phyloP scores from a whole-genome alignment of 1,139 yeast species.

The Yamadazyma songkhlaensis region DNA sequence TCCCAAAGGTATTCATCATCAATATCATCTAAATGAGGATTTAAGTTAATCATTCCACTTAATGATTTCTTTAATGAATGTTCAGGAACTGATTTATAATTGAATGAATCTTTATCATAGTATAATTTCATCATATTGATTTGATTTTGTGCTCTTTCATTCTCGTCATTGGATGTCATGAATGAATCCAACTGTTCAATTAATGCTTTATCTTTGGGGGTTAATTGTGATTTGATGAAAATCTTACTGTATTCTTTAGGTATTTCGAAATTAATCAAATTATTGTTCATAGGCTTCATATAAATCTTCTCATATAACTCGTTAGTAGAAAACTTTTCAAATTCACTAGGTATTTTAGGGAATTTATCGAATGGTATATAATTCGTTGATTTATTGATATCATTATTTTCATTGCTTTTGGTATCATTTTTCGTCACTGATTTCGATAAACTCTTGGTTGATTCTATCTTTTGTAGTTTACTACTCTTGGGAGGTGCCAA shows the following conservation, averaged over 20 bases:
- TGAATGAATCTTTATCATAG: slow-evolving; percentile 26
- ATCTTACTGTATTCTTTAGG: slow-evolving; percentile 30
- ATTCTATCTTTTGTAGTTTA: too few species aligned
- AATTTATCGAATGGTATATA: slow-evolving; percentile 27
- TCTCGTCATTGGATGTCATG: slow-evolving; percentile 25
- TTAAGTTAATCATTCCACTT: slow-evolving; percentile 40
- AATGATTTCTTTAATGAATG: slow-evolving; percentile 41
- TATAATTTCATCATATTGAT: slow-evolving; percentile 27
- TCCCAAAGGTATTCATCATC: slow-evolving; percentile 44
- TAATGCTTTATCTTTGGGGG: slow-evolving; percentile 25
- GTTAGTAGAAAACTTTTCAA: slow-evolving; percentile 16
- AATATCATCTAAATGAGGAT: slow-evolving; percentile 33
- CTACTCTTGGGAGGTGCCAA: too few species aligned
- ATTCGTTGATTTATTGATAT: slow-evolving; percentile 2
- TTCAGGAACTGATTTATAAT: slow-evolving; percentile 27
- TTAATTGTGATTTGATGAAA: slow-evolving; percentile 19
- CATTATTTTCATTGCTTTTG: neutral
- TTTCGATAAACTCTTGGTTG: too few species aligned
- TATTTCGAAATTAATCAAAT: slow-evolving; percentile 27
- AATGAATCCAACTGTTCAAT: slow-evolving; percentile 26
- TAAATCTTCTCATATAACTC: slow-evolving; percentile 20
- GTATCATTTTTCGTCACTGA: too few species aligned
- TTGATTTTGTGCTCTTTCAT: slow-evolving; percentile 23
- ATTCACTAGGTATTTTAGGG: slow-evolving; percentile 28
- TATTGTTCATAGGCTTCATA: slow-evolving; percentile 11